Evolutionary conservation across 192 early-diverging fungal genomes (phyloP).

Genomic region (Coemansia pectinata): DNA sequence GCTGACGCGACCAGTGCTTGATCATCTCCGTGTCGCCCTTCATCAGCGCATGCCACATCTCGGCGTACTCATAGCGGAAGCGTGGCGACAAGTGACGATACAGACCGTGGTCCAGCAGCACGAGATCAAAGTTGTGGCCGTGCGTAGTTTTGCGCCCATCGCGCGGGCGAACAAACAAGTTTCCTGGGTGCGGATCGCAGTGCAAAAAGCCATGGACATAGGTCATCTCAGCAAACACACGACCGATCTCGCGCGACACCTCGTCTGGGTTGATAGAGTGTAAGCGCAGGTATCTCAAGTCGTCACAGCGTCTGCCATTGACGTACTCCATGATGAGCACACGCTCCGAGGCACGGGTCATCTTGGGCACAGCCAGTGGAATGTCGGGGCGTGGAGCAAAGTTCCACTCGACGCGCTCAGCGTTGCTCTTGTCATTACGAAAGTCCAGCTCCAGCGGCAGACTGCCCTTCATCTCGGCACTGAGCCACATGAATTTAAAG

Average conservation of each 20-base stretch:
- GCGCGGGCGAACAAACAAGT: slow-evolving; percentile 71
- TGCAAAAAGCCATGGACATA: slow-evolving; percentile 83
- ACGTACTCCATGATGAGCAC: slow-evolving; percentile 89
- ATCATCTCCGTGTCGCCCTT: slow-evolving; percentile 74
- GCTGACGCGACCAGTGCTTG: slow-evolving; percentile 60
- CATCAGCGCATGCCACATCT: slow-evolving; percentile 85
- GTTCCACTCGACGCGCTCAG: slow-evolving; percentile 63
- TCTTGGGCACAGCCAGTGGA: slow-evolving; percentile 73
- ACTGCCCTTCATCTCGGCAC: slow-evolving; percentile 79
- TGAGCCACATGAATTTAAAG: slow-evolving; percentile 92
- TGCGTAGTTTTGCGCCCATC: slow-evolving; percentile 40
- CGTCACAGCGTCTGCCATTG: slow-evolving; percentile 74
- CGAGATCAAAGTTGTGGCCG: slow-evolving; percentile 82
- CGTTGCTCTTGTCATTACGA: slow-evolving; percentile 74
- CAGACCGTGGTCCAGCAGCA: slow-evolving; percentile 87
- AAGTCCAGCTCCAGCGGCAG: slow-evolving; percentile 91
- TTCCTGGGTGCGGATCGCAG: slow-evolving; percentile 95
- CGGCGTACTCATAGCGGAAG: slow-evolving; percentile 82
- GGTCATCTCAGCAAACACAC: slow-evolving; percentile 87
- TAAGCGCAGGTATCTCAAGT: slow-evolving; percentile 65
- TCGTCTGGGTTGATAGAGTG: slow-evolving; percentile 73
- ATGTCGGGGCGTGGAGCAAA: slow-evolving; percentile 56
- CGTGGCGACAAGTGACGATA: slow-evolving; percentile 74
- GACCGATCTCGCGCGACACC: slow-evolving; percentile 75
- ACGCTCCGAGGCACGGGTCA: slow-evolving; percentile 73